Conservation (phyloP, 371 early-diverging fungal genomes). For the Phascolomyces articulosus region DNA sequence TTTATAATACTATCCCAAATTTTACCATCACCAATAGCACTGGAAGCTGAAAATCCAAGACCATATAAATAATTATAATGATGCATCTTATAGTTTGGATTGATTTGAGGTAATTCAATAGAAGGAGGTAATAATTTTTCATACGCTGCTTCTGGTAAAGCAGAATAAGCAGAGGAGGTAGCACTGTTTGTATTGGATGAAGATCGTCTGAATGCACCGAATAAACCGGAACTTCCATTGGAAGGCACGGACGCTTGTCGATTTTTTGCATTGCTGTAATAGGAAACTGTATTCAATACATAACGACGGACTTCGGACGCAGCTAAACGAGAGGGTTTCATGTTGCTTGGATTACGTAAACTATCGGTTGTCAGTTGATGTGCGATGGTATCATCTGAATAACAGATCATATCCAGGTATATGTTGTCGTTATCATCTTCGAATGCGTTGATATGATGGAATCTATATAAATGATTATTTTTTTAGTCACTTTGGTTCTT, state of each 20-base stretch:
- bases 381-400: slow-evolving; percentile 63
- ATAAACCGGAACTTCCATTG: background rate
- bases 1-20: slow-evolving; percentile 78
- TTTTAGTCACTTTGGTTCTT: background rate
- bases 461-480: background rate
- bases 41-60: slow-evolving; percentile 45
- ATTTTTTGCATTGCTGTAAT: slow-evolving; percentile 43
- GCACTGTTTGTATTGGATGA: background rate
- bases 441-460: slow-evolving; percentile 78
- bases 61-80: slow-evolving; percentile 73
- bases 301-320: slow-evolving; percentile 67
- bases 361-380: slow-evolving; percentile 57
- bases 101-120: slow-evolving; percentile 71
- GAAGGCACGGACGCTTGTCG: background rate
- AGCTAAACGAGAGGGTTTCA: slow-evolving; percentile 45
- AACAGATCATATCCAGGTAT: slow-evolving; percentile 64
- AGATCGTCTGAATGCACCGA: background rate
- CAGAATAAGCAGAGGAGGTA: background rate
- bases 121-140: slow-evolving; percentile 28
- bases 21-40: slow-evolving; percentile 44
- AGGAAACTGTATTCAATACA: slow-evolving; percentile 54
- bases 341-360: slow-evolving; percentile 51
- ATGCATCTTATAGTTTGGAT: slow-evolving; percentile 54
- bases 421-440: slow-evolving; percentile 68
- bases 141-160: slow-evolving; percentile 28